These are phyloP conservation scores for Cichorium intybus DNA, from an alignment of 140 eudicot species.

Conservation along the genomic window DNA sequence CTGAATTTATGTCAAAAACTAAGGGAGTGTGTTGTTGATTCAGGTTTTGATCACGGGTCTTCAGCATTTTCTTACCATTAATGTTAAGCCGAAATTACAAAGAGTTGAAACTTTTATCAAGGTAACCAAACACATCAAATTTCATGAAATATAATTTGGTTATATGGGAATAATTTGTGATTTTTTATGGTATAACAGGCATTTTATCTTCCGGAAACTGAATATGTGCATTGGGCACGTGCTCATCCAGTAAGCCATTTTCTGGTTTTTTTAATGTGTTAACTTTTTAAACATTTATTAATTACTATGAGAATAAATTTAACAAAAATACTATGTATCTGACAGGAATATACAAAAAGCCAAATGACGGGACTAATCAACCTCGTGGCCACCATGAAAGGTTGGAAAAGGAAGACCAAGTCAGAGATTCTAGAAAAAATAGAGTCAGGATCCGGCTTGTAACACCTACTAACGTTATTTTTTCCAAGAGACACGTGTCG, in stretches of 20 bases:
- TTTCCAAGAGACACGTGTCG: conserved; percentile 14
- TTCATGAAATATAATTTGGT: conserved; percentile 1
- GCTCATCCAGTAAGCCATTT: conserved; percentile 69
- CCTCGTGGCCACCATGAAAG: conserved; percentile 94
- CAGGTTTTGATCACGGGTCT: conserved; percentile 96
- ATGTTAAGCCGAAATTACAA: conserved; percentile 72
- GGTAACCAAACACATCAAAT: conserved; percentile 41
- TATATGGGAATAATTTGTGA: conserved; percentile 10
- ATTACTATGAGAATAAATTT: too few relatives aligned
- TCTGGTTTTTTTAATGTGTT: neutral
- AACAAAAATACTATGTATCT: too few relatives aligned
- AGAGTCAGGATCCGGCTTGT: conserved; percentile 39
- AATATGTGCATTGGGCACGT: conserved; percentile 86
- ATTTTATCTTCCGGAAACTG: conserved; percentile 96
- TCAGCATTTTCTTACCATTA: conserved; percentile 68
- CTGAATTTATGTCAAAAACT: conserved; percentile 6
- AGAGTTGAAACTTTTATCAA: conserved; percentile 83
- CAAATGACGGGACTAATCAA: conserved; percentile 83
- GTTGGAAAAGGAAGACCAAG: conserved; percentile 94
- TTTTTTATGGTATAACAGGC: conserved; percentile 52
- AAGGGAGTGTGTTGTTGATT: conserved; percentile 3
- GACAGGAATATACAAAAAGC: conserved; percentile 76
- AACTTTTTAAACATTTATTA: too few relatives aligned
- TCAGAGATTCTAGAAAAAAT: conserved; percentile 80
- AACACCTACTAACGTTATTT: conserved; percentile 16